These are phyloP conservation scores for Candida krabiensis DNA, from an alignment of 805 yeast genomes.

Conservation along the genomic window DNA sequence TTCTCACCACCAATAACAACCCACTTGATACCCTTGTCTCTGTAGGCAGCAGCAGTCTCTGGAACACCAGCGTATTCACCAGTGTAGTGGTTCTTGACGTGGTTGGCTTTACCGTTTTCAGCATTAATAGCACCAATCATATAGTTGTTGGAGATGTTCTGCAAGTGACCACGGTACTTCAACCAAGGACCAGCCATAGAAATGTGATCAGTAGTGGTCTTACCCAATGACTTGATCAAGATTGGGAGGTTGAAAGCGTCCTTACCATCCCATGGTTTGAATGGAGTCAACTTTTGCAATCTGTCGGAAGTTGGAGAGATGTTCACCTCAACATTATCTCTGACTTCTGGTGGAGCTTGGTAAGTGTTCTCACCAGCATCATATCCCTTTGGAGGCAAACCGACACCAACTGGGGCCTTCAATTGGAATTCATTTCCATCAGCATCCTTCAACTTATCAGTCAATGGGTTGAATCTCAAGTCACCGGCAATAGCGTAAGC, in stretches of 20 bases:
- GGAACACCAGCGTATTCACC: slow-evolving; percentile 95
- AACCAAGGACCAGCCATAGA: slow-evolving; percentile 99
- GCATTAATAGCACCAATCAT: slow-evolving; percentile 99
- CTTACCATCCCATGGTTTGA: slow-evolving; percentile 95
- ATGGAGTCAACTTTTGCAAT: slow-evolving; percentile 91
- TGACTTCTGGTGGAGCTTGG: slow-evolving; percentile 95
- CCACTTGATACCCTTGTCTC: slow-evolving; percentile 91
- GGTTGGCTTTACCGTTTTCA: slow-evolving; percentile 93
- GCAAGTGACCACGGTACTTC: slow-evolving; percentile 99
- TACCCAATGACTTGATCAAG: slow-evolving; percentile 93
- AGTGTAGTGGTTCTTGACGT: slow-evolving; percentile 84
- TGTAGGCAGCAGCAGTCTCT: slow-evolving; percentile 92
- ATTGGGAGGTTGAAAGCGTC: slow-evolving; percentile 89
- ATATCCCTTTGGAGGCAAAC: slow-evolving; percentile 76
- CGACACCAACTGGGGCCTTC: slow-evolving; percentile 77
- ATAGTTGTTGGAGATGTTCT: slow-evolving; percentile 97
- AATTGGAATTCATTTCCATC: slow-evolving; percentile 77
- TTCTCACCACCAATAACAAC: slow-evolving; percentile 98
- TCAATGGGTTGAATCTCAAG: slow-evolving; percentile 86
- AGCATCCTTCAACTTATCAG: slow-evolving; percentile 73
- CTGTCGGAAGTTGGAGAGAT: slow-evolving; percentile 93
- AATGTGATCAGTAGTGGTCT: slow-evolving; percentile 98
- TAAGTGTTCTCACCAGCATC: slow-evolving; percentile 72
- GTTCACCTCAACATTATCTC: slow-evolving; percentile 68
- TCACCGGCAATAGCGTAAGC: slow-evolving; percentile 96